Percentiles rank a stretch among this genome's conserved stretches.
Conservation (phyloP, 2,329 filamentous ascomycete species). For the Simplicillium sp. region DNA sequence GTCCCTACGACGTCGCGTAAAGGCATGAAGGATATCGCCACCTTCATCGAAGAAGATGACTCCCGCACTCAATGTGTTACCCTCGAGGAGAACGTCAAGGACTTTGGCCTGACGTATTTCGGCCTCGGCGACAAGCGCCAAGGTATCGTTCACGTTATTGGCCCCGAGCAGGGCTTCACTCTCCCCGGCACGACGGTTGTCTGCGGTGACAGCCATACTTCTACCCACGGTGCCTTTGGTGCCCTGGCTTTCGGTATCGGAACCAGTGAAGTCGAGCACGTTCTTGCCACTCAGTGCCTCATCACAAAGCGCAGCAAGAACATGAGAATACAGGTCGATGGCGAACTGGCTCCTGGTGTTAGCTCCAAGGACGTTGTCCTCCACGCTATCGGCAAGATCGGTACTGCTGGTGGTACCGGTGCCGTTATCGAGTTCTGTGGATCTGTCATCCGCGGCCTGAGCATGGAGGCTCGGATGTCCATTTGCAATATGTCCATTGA, state of each 20-base stretch:
- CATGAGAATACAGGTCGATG: conserved; percentile 95
- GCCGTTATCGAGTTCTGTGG: conserved; percentile 97
- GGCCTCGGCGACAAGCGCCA: conserved; percentile 93
- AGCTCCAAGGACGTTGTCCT: conserved; percentile 95
- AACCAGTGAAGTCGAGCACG: conserved; percentile 97
- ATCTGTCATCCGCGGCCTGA: conserved; percentile 78
- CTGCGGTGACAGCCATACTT: conserved; percentile 96
- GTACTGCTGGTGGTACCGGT: conserved; percentile 89
- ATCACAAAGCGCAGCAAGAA: conserved; percentile 96
- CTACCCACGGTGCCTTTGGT: conserved; percentile 94
- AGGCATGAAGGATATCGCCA: conserved; percentile 84
- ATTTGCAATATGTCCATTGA: conserved; percentile 99
- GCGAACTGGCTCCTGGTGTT: conserved; percentile 79
- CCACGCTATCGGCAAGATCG: conserved; percentile 85
- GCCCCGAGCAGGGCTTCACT: conserved; percentile 97
- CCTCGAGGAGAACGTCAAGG: conserved; percentile 93
- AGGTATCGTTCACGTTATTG: conserved; percentile 97
- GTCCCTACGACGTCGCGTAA: conserved; percentile 87
- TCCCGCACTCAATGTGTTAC: conserved; percentile 90
- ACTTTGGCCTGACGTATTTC: conserved; percentile 95
- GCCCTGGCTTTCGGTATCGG: conserved; percentile 94
- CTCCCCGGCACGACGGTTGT: conserved; percentile 94
- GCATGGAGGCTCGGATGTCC: conserved; percentile 97
- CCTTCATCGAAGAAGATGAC: conserved; percentile 92
- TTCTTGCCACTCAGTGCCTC: conserved; percentile 90